A percentile compares a stretch with the other conserved stretches of the same genome.
These are phyloP conservation scores for Fusarium poae DNA, from an alignment of 2,329 filamentous ascomycete species.

Conservation along the genomic window DNA sequence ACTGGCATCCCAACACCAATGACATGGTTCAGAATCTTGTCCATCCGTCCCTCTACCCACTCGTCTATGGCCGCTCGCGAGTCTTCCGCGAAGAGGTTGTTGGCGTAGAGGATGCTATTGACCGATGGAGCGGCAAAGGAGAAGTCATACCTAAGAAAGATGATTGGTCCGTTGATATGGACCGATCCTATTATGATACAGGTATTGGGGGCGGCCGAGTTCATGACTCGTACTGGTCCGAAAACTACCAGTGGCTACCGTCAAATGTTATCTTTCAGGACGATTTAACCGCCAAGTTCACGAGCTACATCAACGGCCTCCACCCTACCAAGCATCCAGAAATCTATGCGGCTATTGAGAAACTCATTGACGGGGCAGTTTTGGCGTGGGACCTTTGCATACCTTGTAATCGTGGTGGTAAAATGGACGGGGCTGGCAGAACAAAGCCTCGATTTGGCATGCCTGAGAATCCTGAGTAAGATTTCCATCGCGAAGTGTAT, in stretches of 20 bases:
- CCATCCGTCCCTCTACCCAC: conserved; percentile 41
- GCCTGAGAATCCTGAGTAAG: conserved; percentile 27
- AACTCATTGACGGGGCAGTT: conserved; percentile 54
- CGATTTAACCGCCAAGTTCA: conserved; percentile 52
- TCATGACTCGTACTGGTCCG: conserved; percentile 62
- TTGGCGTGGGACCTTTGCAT: conserved; percentile 60
- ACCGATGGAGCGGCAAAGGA: conserved; percentile 42
- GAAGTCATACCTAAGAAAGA: conserved; percentile 26
- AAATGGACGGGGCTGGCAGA: conserved; percentile 13
- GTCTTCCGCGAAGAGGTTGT: conserved; percentile 54
- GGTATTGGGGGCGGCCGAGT: conserved; percentile 63
- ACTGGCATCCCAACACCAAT: conserved; percentile 30
- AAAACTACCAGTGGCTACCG: conserved; percentile 48
- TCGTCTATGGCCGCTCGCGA: conserved; percentile 44
- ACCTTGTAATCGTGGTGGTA: accelerated
- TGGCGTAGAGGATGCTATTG: conserved; percentile 39
- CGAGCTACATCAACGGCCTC: conserved; percentile 63
- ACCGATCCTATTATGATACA: no score
- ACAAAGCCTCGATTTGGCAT: conserved; percentile 24
- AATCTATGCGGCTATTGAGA: conserved; percentile 55
- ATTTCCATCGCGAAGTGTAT: accelerated
- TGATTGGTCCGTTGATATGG: no score
- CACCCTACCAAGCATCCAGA: conserved; percentile 53
- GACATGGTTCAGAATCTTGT: conserved; percentile 30
- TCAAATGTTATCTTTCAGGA: conserved; percentile 56